Evolutionary conservation across 371 early-diverging fungal genomes (phyloP).

Genomic region (Mortierella sp.): DNA sequence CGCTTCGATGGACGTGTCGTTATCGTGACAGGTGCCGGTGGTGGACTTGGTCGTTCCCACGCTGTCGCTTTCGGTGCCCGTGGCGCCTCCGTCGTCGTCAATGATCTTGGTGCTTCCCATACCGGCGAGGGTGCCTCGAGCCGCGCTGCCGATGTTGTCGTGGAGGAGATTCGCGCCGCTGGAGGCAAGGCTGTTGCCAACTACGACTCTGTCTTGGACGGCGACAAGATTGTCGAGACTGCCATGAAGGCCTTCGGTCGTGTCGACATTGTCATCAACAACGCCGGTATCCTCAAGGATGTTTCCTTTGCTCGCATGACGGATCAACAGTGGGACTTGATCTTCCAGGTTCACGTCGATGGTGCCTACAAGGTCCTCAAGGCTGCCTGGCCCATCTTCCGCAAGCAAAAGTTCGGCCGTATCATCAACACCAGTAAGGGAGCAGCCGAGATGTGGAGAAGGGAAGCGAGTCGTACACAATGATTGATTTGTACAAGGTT

Average conservation of each 20-base stretch:
- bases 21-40: conserved; percentile 98
- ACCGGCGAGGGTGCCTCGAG: conserved; percentile 81
- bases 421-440: conserved; percentile 71
- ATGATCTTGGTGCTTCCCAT: conserved; percentile 90
- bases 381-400: conserved; percentile 97
- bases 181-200: conserved; percentile 98
- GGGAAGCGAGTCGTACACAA: neutral
- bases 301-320: conserved; percentile 95
- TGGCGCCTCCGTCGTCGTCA: conserved; percentile 91
- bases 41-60: conserved; percentile 93
- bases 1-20: conserved; percentile 94
- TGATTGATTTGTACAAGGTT: neutral
- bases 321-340: conserved; percentile 96
- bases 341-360: conserved; percentile 92
- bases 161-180: conserved; percentile 88
- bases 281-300: conserved; percentile 97
- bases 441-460: neutral
- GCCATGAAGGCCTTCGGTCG: conserved; percentile 96
- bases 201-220: conserved; percentile 97
- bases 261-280: conserved; percentile 96
- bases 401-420: conserved; percentile 94
- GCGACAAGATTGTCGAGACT: conserved; percentile 96
- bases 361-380: conserved; percentile 96
- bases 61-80: conserved; percentile 91
- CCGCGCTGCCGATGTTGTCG: conserved; percentile 95